These are phyloP conservation scores for Cercospora sp. DNA, from an alignment of 2,329 filamentous ascomycete species.

Conservation along the genomic window DNA sequence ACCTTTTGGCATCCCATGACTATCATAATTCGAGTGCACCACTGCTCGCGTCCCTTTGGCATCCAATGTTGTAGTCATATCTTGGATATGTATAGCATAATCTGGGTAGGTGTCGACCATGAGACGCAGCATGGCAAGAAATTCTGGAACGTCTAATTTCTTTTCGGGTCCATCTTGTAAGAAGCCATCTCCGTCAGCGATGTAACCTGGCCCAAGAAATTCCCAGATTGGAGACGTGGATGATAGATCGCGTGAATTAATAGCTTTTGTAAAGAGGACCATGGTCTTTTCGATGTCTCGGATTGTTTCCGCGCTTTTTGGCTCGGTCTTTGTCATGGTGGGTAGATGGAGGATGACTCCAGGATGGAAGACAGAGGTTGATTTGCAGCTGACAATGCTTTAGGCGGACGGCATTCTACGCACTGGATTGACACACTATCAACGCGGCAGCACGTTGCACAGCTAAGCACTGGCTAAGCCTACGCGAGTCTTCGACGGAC, in stretches of 20 bases:
- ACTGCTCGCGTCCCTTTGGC: not conserved
- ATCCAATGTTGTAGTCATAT: conserved; percentile 3
- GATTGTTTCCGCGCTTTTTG: not conserved
- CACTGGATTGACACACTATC: not conserved
- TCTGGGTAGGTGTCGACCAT: conserved; percentile 8
- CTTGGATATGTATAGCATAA: conserved; percentile 5
- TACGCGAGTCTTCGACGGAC: not conserved
- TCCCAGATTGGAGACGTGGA: not conserved
- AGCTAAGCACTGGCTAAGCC: not conserved
- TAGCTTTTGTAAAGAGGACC: not conserved
- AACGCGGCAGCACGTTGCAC: not conserved
- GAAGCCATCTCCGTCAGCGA: not conserved
- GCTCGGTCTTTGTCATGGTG: not conserved
- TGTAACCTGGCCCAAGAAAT: not conserved
- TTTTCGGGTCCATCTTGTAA: not conserved
- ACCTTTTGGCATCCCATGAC: conserved; percentile 5
- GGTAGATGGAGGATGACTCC: not conserved
- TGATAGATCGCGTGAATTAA: not conserved
- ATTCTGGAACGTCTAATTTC: not conserved
- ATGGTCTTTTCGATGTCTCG: not conserved
- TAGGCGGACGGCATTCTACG: not conserved
- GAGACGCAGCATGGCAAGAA: conserved; percentile 1
- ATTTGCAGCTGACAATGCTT: not conserved
- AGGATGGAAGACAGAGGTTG: not conserved
- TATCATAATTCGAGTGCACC: conserved; percentile 2